These are phyloP conservation scores for Tylopilus rubrobrunneus DNA, from an alignment of 768 basidiomycete genomes.

Conservation along the genomic window DNA sequence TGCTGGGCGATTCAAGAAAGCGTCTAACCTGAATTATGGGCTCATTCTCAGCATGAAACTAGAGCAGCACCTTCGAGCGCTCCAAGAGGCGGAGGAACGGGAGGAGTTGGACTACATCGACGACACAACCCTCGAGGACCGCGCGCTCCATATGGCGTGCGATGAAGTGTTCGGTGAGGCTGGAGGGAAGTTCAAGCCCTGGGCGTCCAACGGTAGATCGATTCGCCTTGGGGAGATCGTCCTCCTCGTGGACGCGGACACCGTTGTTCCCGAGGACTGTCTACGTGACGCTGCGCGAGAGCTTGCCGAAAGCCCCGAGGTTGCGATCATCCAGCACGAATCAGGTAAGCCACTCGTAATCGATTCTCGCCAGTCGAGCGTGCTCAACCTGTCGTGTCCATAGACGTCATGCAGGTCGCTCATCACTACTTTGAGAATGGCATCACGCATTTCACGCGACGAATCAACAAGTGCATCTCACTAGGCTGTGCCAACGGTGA, in stretches of 20 bases:
- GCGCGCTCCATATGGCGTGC: constrained; percentile 66
- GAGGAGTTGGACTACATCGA: constrained; percentile 34
- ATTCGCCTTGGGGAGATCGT: constrained; percentile 78
- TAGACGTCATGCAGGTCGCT: constrained; percentile 88
- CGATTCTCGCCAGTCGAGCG: constrained; percentile 17
- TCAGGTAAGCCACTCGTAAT: constrained; percentile 49
- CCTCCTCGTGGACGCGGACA: constrained; percentile 84
- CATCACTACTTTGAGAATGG: constrained; percentile 90
- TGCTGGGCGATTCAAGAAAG: constrained; percentile 89
- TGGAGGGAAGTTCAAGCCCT: constrained; percentile 59
- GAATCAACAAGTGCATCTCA: constrained; percentile 82
- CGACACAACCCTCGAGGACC: constrained; percentile 58
- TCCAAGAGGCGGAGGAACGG: constrained; percentile 43
- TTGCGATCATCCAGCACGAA: constrained; percentile 90
- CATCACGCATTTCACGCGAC: constrained; percentile 83
- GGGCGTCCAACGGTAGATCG: constrained; percentile 73
- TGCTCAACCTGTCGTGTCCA: not conserved
- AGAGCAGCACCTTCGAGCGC: constrained; percentile 32
- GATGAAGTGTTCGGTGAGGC: constrained; percentile 66
- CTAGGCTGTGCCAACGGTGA: constrained; percentile 78
- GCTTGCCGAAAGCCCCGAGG: constrained; percentile 50
- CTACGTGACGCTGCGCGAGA: constrained; percentile 88
- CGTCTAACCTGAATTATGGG: constrained; percentile 87
- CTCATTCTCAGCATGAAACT: constrained; percentile 39
- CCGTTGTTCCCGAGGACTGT: constrained; percentile 87